Base-by-base conservation (phyloP, 805 yeast species). In the Suhomyces faveliae region DNA sequence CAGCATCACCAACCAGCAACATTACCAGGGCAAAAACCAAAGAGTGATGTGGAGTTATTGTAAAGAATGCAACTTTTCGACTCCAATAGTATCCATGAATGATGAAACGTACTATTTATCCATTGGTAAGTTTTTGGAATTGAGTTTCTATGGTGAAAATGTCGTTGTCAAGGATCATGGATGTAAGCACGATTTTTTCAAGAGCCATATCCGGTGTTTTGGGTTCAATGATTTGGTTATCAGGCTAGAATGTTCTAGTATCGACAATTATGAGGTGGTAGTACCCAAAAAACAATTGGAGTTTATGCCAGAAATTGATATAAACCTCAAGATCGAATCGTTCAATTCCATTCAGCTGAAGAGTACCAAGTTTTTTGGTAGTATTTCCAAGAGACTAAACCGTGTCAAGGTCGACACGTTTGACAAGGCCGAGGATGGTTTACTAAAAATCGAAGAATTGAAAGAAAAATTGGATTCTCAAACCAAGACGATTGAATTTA, bases 11-110 rank as follows among this genome's bases (percentile, higher is more conserved):
- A 38, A 45, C 6, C 57, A 59, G 20, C 58, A 57, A 11, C 55
- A 60, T 15, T 55, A 47, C 42, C 55, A 60, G 35, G 63, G 63
- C 5, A 63, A 58, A 24, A 66, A 85, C 60, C 82, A 84, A 10
- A 82, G 95, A 37, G 68, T 90, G 46, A 85, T 91, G 72, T 94
- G 99, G 99, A 87, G 96, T 61, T 83, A 78, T 54, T 94, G 99
- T 64, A 87, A 85, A 48, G 76, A 74, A 43, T 94, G 99, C 63
- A 79, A 83, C 11, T 78, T 76, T 30, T 74, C 85, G 0, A 83
- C 96, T 2, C 94, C 97, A 0, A 82, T 86, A 5, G 68, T 84
- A 11, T 87, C 88, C 15, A 81, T 95, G 85, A 86, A 87, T 57
- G 92, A 89, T 42, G 83, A 83, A 35, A 84, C 97, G 0, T 91